phyloP scores from a whole-genome alignment of 108 stramenopile genomes.

The Nitzschia inconspicua region DNA sequence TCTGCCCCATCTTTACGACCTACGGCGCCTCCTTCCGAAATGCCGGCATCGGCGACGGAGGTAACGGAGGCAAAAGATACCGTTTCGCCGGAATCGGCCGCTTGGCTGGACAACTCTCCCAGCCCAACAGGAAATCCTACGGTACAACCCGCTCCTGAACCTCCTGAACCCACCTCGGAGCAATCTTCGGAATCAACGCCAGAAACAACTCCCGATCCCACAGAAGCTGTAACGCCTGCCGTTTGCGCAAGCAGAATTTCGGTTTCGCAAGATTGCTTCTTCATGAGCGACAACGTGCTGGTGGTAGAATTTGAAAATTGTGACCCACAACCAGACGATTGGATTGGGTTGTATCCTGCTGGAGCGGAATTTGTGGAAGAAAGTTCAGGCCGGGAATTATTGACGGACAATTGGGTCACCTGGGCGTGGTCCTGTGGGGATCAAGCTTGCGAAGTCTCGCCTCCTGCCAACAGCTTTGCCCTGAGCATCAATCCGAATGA shows the following conservation, averaged over 20 bases:
- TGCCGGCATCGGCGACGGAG: too few species aligned
- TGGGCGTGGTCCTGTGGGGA: conserved; percentile 23
- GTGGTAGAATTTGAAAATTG: conserved; percentile 14
- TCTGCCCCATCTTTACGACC: too few species aligned
- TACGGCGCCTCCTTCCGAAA: too few species aligned
- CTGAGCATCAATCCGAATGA: conserved; percentile 4
- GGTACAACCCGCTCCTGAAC: too few species aligned
- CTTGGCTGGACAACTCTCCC: too few species aligned
- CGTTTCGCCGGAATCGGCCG: too few species aligned
- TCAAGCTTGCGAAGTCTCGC: conserved; percentile 5
- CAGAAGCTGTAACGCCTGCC: not conserved
- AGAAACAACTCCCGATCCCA: too few species aligned
- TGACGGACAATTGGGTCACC: conserved; percentile 5
- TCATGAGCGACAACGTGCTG: conserved; percentile 2
- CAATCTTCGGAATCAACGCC: too few species aligned
- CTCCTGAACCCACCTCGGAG: too few species aligned
- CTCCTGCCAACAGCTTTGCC: conserved; percentile 3
- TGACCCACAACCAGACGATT: conserved; percentile 14
- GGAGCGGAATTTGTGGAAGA: not conserved
- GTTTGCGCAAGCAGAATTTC: not conserved
- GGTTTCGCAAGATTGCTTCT: conserved; percentile 9
- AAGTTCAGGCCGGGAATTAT: not conserved
- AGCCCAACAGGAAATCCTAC: too few species aligned
- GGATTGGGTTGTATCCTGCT: conserved; percentile 21
- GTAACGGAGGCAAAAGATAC: too few species aligned